A percentile compares a stretch with the other conserved stretches of the same genome.
These are phyloP conservation scores for Arabis alpina DNA, from an alignment of 345 rosid species.

Conservation along the genomic window DNA sequence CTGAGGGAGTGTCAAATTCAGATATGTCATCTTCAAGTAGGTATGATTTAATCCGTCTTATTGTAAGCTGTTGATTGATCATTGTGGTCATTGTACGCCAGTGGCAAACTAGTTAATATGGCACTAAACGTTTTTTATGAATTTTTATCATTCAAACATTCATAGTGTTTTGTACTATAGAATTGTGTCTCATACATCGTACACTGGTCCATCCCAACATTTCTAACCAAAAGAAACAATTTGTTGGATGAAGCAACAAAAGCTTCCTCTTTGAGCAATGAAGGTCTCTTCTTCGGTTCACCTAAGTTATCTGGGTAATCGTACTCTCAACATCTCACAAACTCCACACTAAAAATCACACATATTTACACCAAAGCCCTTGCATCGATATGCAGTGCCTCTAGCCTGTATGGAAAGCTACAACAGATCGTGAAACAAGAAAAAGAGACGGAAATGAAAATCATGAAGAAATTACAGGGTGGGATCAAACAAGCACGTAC, in stretches of 20 bases:
- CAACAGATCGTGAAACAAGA: slow-evolving; percentile 76
- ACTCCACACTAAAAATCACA: slow-evolving; percentile 14
- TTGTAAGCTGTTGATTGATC: too few relatives aligned
- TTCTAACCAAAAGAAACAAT: slow-evolving; percentile 56
- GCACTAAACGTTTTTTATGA: too few relatives aligned
- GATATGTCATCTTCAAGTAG: slow-evolving; percentile 61
- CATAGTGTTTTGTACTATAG: too few relatives aligned
- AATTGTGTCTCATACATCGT: too few relatives aligned
- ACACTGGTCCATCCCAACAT: too few relatives aligned
- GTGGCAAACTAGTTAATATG: too few relatives aligned
- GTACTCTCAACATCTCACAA: slow-evolving; percentile 20
- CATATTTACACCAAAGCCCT: slow-evolving; percentile 17
- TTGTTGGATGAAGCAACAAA: slow-evolving; percentile 73
- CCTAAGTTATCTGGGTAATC: slow-evolving; percentile 63
- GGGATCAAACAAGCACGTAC: slow-evolving; percentile 50
- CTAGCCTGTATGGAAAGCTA: slow-evolving; percentile 70
- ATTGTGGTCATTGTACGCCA: too few relatives aligned
- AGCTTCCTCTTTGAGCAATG: slow-evolving; percentile 53
- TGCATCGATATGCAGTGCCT: slow-evolving; percentile 48
- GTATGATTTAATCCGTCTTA: too few relatives aligned
- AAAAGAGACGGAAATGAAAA: slow-evolving; percentile 62
- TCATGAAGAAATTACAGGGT: slow-evolving; percentile 50
- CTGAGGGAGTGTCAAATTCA: slow-evolving; percentile 70
- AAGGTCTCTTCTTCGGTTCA: slow-evolving; percentile 43
- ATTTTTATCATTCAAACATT: too few relatives aligned